phyloP scores from a whole-genome alignment of 495 filamentous ascomycete genomes.

The Penicillium egyptiacum region DNA sequence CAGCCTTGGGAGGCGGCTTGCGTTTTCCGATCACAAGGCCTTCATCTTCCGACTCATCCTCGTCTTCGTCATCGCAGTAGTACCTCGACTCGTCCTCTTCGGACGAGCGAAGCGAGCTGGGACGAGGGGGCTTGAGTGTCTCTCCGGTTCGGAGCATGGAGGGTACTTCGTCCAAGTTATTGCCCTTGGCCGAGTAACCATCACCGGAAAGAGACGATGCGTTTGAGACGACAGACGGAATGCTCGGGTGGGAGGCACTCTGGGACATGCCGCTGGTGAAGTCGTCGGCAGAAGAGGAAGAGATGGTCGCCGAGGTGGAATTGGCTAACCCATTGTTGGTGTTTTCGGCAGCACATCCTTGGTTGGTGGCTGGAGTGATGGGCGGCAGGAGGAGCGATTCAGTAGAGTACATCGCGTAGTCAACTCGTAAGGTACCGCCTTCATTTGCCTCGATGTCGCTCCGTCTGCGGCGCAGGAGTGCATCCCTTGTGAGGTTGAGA shows the following conservation, averaged over 20 bases:
- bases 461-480: conserved; percentile 37
- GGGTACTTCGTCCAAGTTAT: conserved; percentile 38
- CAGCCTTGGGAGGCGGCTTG: conserved; percentile 31
- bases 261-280: conserved; percentile 58
- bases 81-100: conserved; percentile 47
- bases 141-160: conserved; percentile 49
- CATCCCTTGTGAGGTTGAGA: conserved; percentile 46
- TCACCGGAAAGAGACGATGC: conserved; percentile 74
- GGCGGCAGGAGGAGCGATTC: conserved; percentile 24
- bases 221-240: conserved; percentile 74
- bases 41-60: conserved; percentile 53
- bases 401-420: conserved; percentile 30
- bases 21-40: conserved; percentile 46
- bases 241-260: conserved; percentile 70
- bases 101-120: conserved; percentile 22
- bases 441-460: conserved; percentile 34
- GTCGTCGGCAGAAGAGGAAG: conserved; percentile 52
- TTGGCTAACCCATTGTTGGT: conserved; percentile 47
- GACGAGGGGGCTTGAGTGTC: conserved; percentile 40
- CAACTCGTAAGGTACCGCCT: conserved; percentile 28
- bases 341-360: conserved; percentile 48
- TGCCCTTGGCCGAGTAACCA: conserved; percentile 28
- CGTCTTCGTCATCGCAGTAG: conserved; percentile 50
- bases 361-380: conserved; percentile 48
- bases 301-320: conserved; percentile 55